Evolutionary conservation across 768 basidiomycete species (phyloP).

Genomic region (Kwoniella dendrophila): DNA sequence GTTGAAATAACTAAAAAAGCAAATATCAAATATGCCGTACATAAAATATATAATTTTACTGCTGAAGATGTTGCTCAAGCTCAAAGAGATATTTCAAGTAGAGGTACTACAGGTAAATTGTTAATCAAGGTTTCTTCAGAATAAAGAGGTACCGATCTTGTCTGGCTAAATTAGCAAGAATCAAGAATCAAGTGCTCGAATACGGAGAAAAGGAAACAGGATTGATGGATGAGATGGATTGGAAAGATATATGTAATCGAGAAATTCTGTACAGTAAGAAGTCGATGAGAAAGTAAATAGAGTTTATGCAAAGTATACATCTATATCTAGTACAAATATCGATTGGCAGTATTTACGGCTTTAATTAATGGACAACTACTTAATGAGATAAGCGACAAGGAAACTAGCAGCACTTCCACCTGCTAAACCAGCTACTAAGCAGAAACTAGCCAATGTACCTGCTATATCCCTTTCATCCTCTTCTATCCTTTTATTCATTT

Average conservation of each 20-base stretch:
- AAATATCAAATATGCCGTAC: constrained; percentile 64
- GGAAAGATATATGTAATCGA: no score
- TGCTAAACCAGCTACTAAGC: constrained; percentile 72
- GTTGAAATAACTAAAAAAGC: constrained; percentile 67
- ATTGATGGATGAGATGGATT: no score
- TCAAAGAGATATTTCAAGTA: constrained; percentile 73
- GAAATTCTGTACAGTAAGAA: no score
- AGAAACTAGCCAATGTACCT: constrained; percentile 78
- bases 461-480: constrained; percentile 81
- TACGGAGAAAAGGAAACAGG: background rate
- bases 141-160: background rate
- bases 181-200: no score
- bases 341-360: no score
- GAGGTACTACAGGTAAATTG: constrained; percentile 84
- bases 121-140: constrained; percentile 69
- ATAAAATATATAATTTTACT: constrained; percentile 80
- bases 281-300: no score
- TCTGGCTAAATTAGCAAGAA: no score
- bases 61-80: constrained; percentile 74
- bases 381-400: constrained; percentile 45
- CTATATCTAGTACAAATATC: no score
- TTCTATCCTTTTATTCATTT: constrained; percentile 73
- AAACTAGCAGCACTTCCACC: constrained; percentile 80
- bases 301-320: no score
- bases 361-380: background rate